A percentile compares a stretch with the other conserved stretches of the same genome.
Evolutionary conservation across 306 rosid genomes (phyloP).

Genomic region (Vigna unguiculata): DNA sequence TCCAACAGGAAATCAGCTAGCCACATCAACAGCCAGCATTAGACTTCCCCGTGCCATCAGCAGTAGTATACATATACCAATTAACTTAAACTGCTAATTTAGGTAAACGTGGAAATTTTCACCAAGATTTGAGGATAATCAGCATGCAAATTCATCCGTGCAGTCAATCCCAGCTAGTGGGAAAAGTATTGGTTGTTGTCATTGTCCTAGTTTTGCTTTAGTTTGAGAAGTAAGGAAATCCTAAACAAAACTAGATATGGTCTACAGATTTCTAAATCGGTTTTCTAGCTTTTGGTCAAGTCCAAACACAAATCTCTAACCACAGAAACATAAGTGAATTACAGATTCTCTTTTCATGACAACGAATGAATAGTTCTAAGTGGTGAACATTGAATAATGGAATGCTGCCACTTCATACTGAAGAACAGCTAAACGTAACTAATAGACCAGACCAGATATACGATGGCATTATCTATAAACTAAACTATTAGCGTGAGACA

Average conservation of each 20-base stretch:
- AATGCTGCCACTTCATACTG: slow-evolving; percentile 29
- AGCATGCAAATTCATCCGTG: slow-evolving; percentile 13
- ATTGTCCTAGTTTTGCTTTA: neutral
- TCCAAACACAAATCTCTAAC: slow-evolving; percentile 39
- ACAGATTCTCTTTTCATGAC: neutral
- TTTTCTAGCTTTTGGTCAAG: neutral
- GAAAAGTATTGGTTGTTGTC: neutral
- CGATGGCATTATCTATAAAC: slow-evolving; percentile 20
- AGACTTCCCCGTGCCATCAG: slow-evolving; percentile 23
- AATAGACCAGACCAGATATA: slow-evolving; percentile 12
- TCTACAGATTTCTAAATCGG: neutral
- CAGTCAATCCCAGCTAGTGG: neutral
- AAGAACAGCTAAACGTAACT: slow-evolving; percentile 19
- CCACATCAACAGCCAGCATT: slow-evolving; percentile 12
- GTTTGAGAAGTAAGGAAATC: slow-evolving; percentile 18
- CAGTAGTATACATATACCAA: slow-evolving; percentile 2
- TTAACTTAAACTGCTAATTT: slow-evolving; percentile 9
- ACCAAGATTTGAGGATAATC: slow-evolving; percentile 25
- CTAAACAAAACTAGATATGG: slow-evolving; percentile 1
- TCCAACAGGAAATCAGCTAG: slow-evolving; percentile 29
- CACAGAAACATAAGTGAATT: slow-evolving; percentile 12
- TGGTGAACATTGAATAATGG: slow-evolving; percentile 6
- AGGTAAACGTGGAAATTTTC: slow-evolving; percentile 7
- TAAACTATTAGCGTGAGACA: slow-evolving; percentile 35
- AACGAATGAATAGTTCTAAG: neutral